Base-by-base conservation (phyloP, 2,329 filamentous ascomycete genomes). In the Hypoxylon sp. region DNA sequence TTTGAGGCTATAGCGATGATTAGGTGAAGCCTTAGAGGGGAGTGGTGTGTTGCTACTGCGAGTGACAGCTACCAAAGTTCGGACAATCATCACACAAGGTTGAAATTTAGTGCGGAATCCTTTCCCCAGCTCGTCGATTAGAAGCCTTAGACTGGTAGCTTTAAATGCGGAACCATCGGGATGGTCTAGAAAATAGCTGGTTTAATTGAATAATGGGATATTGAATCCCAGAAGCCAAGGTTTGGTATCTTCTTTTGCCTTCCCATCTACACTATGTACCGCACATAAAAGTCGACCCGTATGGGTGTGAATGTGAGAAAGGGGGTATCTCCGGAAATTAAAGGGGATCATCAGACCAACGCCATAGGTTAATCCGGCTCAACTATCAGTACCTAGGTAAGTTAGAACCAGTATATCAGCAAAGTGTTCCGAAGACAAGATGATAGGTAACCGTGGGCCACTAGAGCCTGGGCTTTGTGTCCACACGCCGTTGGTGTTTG, bases 41-140 rank as follows among this genome's bases (percentile, higher is more conserved):
- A 31, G 13, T 24, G 37, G 24, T 57, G 29, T 32, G 52, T 52
- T 31, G 2, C 17, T n/a, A 32, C 11, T 55, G 46, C 42, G 13
- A 17, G 8, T 58, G 31, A 65, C 29, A 51, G 44, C 53, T 15
- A 19, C 31, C 24, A 52, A 54, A 55, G 62, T 66, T 71, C 65
- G 37, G 58, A 66, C 29, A 59, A 62, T 42, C n/a, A 39, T 13
- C 19, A 19, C 19, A 19, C 21, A 52, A 59, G 29, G 50, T 63
- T 62, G 37, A 24, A 21, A n/a, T 17, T 54, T 21, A 56, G 39
- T n/a, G 17, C 53, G 56, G 17, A 53, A 53, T n/a, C 37, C 17
- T 17, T 39, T 57, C 47, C 5, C 32, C 46, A 24, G 31, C n/a
- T 35, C 35, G 15, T 21, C 51, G 15, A 35, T 2, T 1, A 61